Conservation (phyloP, 176 grass and related monocot genomes). For the Thinopyrum elongatum region DNA sequence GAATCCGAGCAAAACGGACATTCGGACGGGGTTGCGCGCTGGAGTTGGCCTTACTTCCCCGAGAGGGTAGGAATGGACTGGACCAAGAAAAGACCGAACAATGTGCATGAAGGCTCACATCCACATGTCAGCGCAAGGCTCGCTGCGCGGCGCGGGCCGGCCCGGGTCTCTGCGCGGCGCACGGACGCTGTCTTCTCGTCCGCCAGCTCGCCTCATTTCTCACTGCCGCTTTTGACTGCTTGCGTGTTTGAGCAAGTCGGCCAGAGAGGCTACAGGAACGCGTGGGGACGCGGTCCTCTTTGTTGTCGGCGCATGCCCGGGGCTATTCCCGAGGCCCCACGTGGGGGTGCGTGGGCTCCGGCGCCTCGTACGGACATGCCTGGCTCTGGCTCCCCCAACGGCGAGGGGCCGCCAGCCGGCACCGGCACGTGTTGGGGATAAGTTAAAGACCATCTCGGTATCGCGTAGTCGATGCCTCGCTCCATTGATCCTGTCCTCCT, state of each 20-base stretch:
- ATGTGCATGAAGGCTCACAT: too few species aligned
- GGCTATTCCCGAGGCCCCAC: constrained; percentile 34
- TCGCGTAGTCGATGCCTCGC: not conserved
- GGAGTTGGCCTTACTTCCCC: too few species aligned
- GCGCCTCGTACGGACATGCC: constrained; percentile 23
- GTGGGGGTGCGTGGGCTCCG: constrained; percentile 26
- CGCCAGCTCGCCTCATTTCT: not conserved
- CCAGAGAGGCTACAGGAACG: constrained; percentile 1
- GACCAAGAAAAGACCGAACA: too few species aligned
- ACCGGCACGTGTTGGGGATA: not conserved
- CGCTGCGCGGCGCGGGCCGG: not conserved
- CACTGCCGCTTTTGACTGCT: constrained; percentile 25
- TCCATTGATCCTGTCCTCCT: too few species aligned
- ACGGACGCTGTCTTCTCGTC: not conserved
- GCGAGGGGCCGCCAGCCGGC: constrained; percentile 1
- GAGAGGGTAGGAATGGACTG: too few species aligned
- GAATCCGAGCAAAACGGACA: too few species aligned
- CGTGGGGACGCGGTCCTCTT: constrained; percentile 38
- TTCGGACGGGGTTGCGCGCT: too few species aligned
- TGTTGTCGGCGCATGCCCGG: not conserved
- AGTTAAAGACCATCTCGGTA: not conserved
- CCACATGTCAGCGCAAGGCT: not conserved
- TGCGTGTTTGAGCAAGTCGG: constrained; percentile 23
- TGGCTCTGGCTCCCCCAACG: not conserved
- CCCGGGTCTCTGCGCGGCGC: not conserved